Evolutionary conservation across 257 asterid species (phyloP).

Genomic region (Capsicum baccatum): DNA sequence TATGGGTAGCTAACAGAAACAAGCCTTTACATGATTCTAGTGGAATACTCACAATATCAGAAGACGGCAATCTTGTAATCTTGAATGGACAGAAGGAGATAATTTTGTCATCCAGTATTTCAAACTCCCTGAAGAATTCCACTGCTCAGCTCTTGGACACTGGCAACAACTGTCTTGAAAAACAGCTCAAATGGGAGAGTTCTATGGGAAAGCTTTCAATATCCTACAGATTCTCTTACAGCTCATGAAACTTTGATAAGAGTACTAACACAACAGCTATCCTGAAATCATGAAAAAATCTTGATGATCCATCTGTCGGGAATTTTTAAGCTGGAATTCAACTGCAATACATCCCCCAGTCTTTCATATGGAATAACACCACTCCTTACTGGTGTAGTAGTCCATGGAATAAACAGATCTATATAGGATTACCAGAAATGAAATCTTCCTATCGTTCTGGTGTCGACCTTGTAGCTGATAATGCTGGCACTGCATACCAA

Average conservation of each 20-base stretch:
- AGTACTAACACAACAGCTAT: background rate
- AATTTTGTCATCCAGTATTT: conserved; percentile 50
- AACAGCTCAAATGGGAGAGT: conserved; percentile 32
- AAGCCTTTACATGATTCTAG: conserved; percentile 36
- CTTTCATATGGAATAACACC: background rate
- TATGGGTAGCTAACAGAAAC: too few relatives aligned
- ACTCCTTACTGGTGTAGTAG: background rate
- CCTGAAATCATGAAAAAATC: conserved; percentile 27
- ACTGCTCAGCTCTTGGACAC: conserved; percentile 39
- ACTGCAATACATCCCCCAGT: background rate
- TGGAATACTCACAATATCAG: conserved; percentile 43
- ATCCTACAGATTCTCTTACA: conserved; percentile 49
- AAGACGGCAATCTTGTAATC: conserved; percentile 51
- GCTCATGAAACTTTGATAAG: conserved; percentile 40
- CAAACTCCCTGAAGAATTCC: background rate
- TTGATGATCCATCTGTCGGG: background rate
- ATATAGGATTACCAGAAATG: background rate
- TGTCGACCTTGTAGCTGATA: background rate
- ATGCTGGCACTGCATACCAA: background rate
- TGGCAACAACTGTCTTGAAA: conserved; percentile 54
- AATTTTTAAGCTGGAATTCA: conserved; percentile 2
- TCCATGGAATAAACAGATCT: conserved; percentile 22
- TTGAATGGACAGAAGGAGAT: conserved; percentile 33
- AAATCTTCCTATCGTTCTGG: background rate
- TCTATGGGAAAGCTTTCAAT: conserved; percentile 52